Conservation (phyloP, 495 filamentous ascomycete species). For the Hypoxylon crocopeplum region DNA sequence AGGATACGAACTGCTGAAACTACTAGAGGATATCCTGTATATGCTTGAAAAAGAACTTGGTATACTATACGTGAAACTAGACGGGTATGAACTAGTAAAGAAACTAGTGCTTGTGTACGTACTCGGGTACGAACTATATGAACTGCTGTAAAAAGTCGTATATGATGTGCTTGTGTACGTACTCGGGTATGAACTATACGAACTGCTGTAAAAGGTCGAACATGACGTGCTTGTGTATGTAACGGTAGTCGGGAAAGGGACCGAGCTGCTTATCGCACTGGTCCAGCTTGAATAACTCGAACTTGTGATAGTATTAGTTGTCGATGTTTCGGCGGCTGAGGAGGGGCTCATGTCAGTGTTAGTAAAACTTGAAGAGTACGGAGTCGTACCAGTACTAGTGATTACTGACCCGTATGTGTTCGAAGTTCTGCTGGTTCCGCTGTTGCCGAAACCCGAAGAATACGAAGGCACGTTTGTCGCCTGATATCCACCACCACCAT, state of each 20-base stretch:
- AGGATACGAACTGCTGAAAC: neutral
- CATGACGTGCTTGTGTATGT: too few relatives aligned
- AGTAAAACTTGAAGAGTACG: constrained; percentile 38
- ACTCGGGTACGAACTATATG: neutral
- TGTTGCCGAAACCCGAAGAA: constrained; percentile 8
- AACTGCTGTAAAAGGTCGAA: too few relatives aligned
- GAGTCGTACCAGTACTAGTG: constrained; percentile 38
- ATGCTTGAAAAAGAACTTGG: neutral
- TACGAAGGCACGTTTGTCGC: constrained; percentile 1
- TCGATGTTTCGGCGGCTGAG: constrained; percentile 21
- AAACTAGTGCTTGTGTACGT: constrained; percentile 6
- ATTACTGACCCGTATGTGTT: constrained; percentile 34
- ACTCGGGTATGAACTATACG: neutral
- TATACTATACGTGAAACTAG: neutral
- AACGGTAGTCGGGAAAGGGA: too few relatives aligned
- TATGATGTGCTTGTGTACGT: neutral
- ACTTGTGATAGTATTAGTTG: constrained; percentile 16
- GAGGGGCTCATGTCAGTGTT: constrained; percentile 39
- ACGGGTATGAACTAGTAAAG: neutral
- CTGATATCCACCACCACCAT: neutral
- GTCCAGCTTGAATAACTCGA: constrained; percentile 1
- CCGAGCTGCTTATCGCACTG: too few relatives aligned
- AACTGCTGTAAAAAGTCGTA: neutral
- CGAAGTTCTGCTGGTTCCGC: constrained; percentile 7
- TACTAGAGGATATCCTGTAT: neutral